Conservation (phyloP, 805 yeast species). For the Yamadazyma phyllophila region DNA sequence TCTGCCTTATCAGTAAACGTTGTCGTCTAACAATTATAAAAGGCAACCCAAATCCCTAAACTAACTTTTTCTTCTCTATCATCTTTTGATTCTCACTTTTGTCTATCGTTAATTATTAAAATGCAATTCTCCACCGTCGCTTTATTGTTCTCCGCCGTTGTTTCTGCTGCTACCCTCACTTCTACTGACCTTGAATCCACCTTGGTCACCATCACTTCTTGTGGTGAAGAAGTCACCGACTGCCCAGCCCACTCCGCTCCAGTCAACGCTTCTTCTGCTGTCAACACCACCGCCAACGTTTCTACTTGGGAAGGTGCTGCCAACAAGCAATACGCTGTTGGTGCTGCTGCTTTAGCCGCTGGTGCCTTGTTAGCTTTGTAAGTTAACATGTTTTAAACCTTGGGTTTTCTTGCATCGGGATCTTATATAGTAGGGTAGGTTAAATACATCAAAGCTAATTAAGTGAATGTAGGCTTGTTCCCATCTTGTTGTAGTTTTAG, state of each 20-base stretch:
- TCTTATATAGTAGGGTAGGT: slow-evolving; percentile 7
- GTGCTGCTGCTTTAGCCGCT: slow-evolving; percentile 22
- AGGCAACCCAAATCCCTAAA: not conserved
- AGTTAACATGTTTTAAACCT: slow-evolving; percentile 2
- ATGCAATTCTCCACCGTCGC: slow-evolving; percentile 38
- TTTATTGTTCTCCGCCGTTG: slow-evolving; percentile 17
- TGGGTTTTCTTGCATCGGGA: slow-evolving; percentile 7
- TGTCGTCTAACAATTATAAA: slow-evolving; percentile 1
- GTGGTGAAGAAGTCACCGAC: slow-evolving; percentile 40
- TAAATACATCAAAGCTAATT: slow-evolving; percentile 1
- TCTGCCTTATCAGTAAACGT: not conserved
- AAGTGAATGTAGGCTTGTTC: not conserved
- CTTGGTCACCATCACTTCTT: slow-evolving; percentile 42
- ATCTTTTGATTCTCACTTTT: slow-evolving; percentile 6
- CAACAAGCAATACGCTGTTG: slow-evolving; percentile 17
- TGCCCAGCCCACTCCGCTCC: slow-evolving; percentile 35
- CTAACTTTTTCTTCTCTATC: not conserved
- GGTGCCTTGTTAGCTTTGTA: slow-evolving; percentile 21
- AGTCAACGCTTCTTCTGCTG: slow-evolving; percentile 13
- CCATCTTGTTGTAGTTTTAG: too few species aligned
- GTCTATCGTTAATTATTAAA: slow-evolving; percentile 18
- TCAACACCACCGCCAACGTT: slow-evolving; percentile 21
- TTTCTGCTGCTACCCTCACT: slow-evolving; percentile 30
- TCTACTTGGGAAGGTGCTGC: slow-evolving; percentile 21
- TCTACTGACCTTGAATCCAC: slow-evolving; percentile 30